Conservation (phyloP, 306 rosid genomes). For the Hippophae gyantsensis region DNA sequence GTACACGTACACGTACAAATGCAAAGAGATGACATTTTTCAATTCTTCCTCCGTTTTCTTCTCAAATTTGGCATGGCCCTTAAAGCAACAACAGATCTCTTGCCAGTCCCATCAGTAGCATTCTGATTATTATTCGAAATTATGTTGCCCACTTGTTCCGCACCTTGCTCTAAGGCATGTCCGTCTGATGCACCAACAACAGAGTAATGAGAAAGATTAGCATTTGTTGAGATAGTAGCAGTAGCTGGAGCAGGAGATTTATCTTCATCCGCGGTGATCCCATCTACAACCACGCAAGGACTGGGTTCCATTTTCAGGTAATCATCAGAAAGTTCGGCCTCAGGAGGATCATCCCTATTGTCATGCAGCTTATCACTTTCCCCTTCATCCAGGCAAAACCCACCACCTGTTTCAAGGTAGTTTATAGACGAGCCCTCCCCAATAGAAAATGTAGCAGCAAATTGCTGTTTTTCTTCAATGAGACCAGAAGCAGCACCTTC, state of each 20-base stretch:
- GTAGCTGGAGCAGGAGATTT: constrained; percentile 16
- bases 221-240: constrained; percentile 12
- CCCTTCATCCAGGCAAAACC: constrained; percentile 24
- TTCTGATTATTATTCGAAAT: constrained; percentile 19
- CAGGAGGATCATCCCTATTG: constrained; percentile 15
- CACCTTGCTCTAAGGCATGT: constrained; percentile 13
- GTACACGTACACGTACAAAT: not conserved
- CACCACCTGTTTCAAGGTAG: constrained; percentile 34
- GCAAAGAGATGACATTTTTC: constrained; percentile 1
- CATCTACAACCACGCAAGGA: constrained; percentile 43
- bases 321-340: constrained; percentile 23
- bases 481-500: constrained; percentile 22
- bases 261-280: constrained; percentile 18
- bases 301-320: constrained; percentile 54
- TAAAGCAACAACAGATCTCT: constrained; percentile 26
- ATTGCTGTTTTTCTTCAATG: constrained; percentile 18
- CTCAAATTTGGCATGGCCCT: constrained; percentile 68
- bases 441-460: constrained; percentile 12
- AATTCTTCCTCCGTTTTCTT: constrained; percentile 47
- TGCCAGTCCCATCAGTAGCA: constrained; percentile 14
- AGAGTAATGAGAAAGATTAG: constrained; percentile 18
- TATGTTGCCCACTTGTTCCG: constrained; percentile 10
- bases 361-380: constrained; percentile 22
- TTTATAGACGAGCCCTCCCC: constrained; percentile 17
- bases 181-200: constrained; percentile 9